phyloP scores from a whole-genome alignment of 345 rosid species.

The Murraya koenigii region DNA sequence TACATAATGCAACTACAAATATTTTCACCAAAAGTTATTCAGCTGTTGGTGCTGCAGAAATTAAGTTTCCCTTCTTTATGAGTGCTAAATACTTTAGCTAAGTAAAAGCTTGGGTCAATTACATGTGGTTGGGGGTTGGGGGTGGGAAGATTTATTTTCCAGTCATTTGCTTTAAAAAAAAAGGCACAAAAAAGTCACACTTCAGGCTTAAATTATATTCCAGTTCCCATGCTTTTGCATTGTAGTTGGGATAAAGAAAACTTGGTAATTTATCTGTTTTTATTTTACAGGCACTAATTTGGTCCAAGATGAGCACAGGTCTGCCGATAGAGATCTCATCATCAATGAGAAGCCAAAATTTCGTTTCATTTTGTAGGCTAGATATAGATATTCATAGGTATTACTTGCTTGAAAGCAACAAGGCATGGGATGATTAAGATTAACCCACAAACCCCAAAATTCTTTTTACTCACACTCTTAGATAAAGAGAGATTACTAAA shows the following conservation, averaged over 20 bases:
- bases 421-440: background rate
- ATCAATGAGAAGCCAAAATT: constrained; percentile 81
- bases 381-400: constrained; percentile 96
- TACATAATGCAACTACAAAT: background rate
- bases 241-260: background rate
- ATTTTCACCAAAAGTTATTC: background rate
- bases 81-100: too few relatives aligned
- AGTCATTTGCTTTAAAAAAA: too few relatives aligned
- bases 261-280: constrained; percentile 2
- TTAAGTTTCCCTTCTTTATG: background rate
- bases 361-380: constrained; percentile 78
- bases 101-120: too few relatives aligned
- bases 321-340: constrained; percentile 93
- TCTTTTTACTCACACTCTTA: background rate
- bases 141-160: too few relatives aligned
- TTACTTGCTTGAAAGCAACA: constrained; percentile 11
- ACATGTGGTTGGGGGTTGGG: too few relatives aligned
- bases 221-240: constrained; percentile 10
- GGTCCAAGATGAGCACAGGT: constrained; percentile 99
- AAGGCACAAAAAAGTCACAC: background rate
- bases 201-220: background rate
- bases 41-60: background rate
- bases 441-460: background rate
- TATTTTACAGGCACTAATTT: constrained; percentile 83
- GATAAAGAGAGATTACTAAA: background rate